These are phyloP conservation scores for Cladosporium sp. DNA, from an alignment of 2,329 filamentous ascomycete genomes.

Conservation along the genomic window DNA sequence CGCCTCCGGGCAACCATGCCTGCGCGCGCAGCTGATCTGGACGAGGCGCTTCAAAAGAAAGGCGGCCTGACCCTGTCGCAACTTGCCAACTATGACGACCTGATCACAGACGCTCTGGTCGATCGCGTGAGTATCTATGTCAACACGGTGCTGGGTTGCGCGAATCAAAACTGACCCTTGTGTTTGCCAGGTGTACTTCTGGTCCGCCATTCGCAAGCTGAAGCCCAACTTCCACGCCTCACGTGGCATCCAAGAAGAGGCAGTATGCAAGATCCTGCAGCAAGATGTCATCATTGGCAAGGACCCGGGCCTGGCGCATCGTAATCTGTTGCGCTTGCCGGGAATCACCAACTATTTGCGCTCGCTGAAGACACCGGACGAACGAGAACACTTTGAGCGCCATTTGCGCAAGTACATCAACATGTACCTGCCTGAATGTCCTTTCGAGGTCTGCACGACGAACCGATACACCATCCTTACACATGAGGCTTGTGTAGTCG, in stretches of 20 bases:
- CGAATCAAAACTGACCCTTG: slow-evolving; percentile 11
- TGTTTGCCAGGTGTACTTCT: slow-evolving; percentile 76
- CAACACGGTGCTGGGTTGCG: neutral
- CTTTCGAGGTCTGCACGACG: slow-evolving; percentile 88
- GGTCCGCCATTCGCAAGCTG: slow-evolving; percentile 95
- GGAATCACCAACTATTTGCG: slow-evolving; percentile 70
- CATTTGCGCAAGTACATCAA: slow-evolving; percentile 88
- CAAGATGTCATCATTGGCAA: slow-evolving; percentile 69
- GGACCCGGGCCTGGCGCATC: slow-evolving; percentile 66
- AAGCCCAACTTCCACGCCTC: slow-evolving; percentile 79
- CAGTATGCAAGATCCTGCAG: slow-evolving; percentile 57
- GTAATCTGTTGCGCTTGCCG: slow-evolving; percentile 65
- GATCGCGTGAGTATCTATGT: slow-evolving; percentile 69
- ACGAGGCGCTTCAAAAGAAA: slow-evolving; percentile 52
- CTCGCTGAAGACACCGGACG: slow-evolving; percentile 63
- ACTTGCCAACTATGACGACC: slow-evolving; percentile 89
- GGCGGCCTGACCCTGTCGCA: slow-evolving; percentile 79
- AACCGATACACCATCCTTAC: slow-evolving; percentile 91
- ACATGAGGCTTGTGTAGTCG: slow-evolving; percentile 83
- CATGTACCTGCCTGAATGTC: slow-evolving; percentile 89
- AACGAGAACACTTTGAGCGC: slow-evolving; percentile 78
- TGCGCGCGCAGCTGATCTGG: slow-evolving; percentile 31
- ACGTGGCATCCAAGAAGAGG: slow-evolving; percentile 68
- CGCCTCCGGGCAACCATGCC: slow-evolving; percentile 6
- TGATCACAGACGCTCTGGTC: slow-evolving; percentile 89